Evolutionary conservation across 208 protist genomes (phyloP), one percentile per base, ranked within the genome.

Genomic region (Trypanosoma melophagium): DNA sequence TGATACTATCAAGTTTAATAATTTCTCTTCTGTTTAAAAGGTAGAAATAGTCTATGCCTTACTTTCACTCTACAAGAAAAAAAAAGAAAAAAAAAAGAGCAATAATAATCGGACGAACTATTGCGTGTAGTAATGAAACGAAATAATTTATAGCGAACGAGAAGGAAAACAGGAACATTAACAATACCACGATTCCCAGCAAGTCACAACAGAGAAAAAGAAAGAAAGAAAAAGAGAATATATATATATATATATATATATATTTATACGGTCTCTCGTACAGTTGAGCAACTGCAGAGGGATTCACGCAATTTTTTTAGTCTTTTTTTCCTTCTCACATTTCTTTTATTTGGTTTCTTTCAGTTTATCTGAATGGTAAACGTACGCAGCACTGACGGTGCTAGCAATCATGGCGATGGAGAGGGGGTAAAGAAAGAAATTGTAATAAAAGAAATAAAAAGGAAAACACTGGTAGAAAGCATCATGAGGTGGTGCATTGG

Each of bases 191-290:
- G 5, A 35, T 35, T 35, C 28, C 1, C 28, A 35, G 28, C 28
- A 35, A 35, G 28, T 35, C 28, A 35, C 28, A 35, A 35, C 28
- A 35, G 3, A 35, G 3, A 35, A 0, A 19, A 22, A 53, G 10
- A 22, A 19, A 64, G 17, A 64, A 4, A 51, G 40, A 64, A 41
- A 41, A 59, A 59, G 7, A 42, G 31, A 53, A 50, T 2, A 64
- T 4, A 17, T 25, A 1, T 1, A 21, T 8, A 31, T n/a, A n/a
- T n/a, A n/a, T n/a, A n/a, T n/a, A n/a, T n/a, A 53, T 16, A 31
- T n/a, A 55, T 25, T 16, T 17, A 12, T 55, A 31, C 50, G 28
- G 28, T 35, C 3, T 35, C 28, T 35, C 28, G 1, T 35, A 35
- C 28, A 35, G 5, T 35, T 35, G 28, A 55, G 19, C n/a, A 55